These are phyloP conservation scores for Yamadazyma ubonensis DNA, from an alignment of 805 yeast genomes.

Conservation along the genomic window DNA sequence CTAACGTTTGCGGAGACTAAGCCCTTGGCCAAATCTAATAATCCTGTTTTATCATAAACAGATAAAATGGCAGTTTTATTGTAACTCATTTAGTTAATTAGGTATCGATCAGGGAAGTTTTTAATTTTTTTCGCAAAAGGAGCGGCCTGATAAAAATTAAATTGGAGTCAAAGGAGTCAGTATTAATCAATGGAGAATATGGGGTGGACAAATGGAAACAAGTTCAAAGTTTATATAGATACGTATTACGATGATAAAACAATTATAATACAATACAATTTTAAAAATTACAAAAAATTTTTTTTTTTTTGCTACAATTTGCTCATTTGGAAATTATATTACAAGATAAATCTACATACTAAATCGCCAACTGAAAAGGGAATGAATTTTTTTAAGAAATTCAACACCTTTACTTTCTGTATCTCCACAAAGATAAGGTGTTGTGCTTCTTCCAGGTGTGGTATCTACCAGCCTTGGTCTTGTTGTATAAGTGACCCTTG, in stretches of 20 bases:
- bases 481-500: slow-evolving; percentile 99
- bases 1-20: slow-evolving; percentile 84
- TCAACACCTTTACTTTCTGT: slow-evolving; percentile 57
- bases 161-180: slow-evolving; percentile 11
- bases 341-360: background rate
- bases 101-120: background rate
- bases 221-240: too few species aligned
- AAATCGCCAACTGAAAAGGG: background rate
- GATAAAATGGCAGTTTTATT: slow-evolving; percentile 90
- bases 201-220: too few species aligned
- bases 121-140: slow-evolving; percentile 4
- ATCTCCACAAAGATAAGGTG: slow-evolving; percentile 99
- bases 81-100: slow-evolving; percentile 23
- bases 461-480: slow-evolving; percentile 97
- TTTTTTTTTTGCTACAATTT: too few species aligned
- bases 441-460: slow-evolving; percentile 99
- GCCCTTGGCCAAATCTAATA: slow-evolving; percentile 94
- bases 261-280: too few species aligned
- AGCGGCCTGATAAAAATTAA: slow-evolving; percentile 7
- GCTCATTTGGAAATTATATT: background rate
- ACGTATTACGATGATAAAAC: too few species aligned
- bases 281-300: too few species aligned
- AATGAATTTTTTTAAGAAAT: too few species aligned
- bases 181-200: too few species aligned
- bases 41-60: slow-evolving; percentile 96